Conservation (phyloP, 805 yeast species). For the Candida chilensis region DNA sequence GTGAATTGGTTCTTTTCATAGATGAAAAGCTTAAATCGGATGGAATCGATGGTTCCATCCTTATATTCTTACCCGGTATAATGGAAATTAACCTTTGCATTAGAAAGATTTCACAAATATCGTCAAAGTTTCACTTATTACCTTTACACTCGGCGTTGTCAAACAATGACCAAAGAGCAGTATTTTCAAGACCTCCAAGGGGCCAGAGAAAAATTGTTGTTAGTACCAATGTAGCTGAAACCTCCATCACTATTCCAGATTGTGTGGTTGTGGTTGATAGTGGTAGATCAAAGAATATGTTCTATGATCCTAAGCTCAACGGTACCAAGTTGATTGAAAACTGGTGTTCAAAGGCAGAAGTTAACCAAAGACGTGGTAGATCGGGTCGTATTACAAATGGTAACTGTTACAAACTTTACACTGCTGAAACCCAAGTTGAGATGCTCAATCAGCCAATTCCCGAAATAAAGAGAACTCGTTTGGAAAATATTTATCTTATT, state of each 20-base stretch:
- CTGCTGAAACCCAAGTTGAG: constrained; percentile 40
- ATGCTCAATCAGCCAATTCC: constrained; percentile 79
- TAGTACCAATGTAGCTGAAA: constrained; percentile 92
- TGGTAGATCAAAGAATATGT: constrained; percentile 75
- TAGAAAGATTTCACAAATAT: constrained; percentile 19
- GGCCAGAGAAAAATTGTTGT: constrained; percentile 72
- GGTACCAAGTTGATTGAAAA: constrained; percentile 65
- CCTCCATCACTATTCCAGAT: constrained; percentile 94
- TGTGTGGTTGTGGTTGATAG: constrained; percentile 86
- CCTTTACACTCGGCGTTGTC: constrained; percentile 88
- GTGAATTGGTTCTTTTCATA: constrained; percentile 41
- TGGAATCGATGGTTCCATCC: constrained; percentile 56
- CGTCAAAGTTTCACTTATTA: constrained; percentile 29
- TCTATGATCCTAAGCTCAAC: constrained; percentile 59
- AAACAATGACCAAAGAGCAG: constrained; percentile 73
- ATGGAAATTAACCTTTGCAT: constrained; percentile 73
- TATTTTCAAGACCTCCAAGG: constrained; percentile 47
- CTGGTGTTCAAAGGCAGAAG: constrained; percentile 89
- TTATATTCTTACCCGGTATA: constrained; percentile 85
- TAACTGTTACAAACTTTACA: constrained; percentile 70
- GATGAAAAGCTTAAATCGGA: constrained; percentile 36
- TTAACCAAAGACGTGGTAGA: constrained; percentile 88
- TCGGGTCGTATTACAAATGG: constrained; percentile 95
- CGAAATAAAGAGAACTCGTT: constrained; percentile 75
- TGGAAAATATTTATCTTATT: constrained; percentile 74